phyloP scores from a whole-genome alignment of 768 basidiomycete genomes.

The Suillus subaureus region DNA sequence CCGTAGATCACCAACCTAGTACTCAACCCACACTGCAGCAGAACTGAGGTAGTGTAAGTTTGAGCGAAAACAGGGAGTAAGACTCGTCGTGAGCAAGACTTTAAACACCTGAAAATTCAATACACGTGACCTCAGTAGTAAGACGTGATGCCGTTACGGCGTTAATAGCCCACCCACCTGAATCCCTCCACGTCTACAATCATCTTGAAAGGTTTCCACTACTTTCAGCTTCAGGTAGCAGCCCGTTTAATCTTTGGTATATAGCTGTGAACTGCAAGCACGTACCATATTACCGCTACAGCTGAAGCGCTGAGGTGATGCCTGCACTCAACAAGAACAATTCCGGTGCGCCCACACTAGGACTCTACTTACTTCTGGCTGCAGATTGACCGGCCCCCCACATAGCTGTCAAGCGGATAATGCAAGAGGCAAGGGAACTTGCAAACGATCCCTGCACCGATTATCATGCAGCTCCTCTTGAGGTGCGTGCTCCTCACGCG shows the following conservation, averaged over 20 bases:
- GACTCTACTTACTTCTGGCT: neutral
- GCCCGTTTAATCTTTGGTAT: too few relatives aligned
- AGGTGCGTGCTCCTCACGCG: conserved; percentile 46
- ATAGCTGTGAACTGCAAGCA: neutral
- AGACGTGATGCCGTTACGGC: neutral
- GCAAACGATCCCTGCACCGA: conserved; percentile 83
- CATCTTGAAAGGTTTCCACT: neutral
- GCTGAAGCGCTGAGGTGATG: conserved; percentile 15
- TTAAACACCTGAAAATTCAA: neutral
- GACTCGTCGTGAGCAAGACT: neutral
- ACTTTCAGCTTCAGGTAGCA: neutral
- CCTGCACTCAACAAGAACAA: conserved; percentile 85
- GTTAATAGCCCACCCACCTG: neutral
- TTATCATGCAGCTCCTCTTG: conserved; percentile 79
- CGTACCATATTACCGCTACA: neutral
- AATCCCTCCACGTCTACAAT: neutral
- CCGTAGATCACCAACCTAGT: neutral
- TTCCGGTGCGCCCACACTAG: conserved; percentile 56
- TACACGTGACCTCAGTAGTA: neutral
- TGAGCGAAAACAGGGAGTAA: neutral
- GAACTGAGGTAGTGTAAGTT: neutral
- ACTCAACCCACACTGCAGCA: neutral
- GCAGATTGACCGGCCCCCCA: neutral
- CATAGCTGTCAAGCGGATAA: conserved; percentile 91
- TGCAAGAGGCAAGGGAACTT: conserved; percentile 94